phyloP scores from a whole-genome alignment of 2,329 filamentous ascomycete species.

The Huntiella moniliformis region DNA sequence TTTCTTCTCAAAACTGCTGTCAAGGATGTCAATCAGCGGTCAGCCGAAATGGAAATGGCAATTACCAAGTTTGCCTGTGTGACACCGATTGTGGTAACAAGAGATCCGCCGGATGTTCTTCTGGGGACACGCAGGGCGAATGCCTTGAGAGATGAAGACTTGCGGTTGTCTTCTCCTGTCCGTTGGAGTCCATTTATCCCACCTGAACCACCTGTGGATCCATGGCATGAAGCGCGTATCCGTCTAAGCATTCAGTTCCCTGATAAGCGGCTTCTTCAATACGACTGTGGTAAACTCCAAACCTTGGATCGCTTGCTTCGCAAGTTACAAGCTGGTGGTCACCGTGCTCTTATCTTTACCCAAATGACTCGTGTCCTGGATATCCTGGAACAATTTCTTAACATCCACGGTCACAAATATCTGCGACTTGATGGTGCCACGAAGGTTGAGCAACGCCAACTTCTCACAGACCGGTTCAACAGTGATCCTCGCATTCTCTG shows the following conservation, averaged over 20 bases:
- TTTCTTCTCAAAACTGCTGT: constrained; percentile 45
- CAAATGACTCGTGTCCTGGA: constrained; percentile 99
- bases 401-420: constrained; percentile 95
- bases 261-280: constrained; percentile 87
- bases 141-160: constrained; percentile 36
- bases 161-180: constrained; percentile 37
- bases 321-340: constrained; percentile 70
- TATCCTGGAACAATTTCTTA: constrained; percentile 91
- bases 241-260: constrained; percentile 90
- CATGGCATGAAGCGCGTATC: constrained; percentile 87
- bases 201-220: constrained; percentile 44
- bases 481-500: constrained; percentile 79
- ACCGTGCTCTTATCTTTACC: constrained; percentile 92
- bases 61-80: constrained; percentile 84
- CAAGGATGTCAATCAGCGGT: constrained; percentile 55
- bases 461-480: constrained; percentile 93
- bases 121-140: constrained; percentile 42
- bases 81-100: constrained; percentile 71
- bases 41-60: constrained; percentile 50
- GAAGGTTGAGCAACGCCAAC: constrained; percentile 86
- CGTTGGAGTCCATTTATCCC: constrained; percentile 38
- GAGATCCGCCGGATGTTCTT: constrained; percentile 51
- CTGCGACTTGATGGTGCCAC: constrained; percentile 90
- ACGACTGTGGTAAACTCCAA: constrained; percentile 93
- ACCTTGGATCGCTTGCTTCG: constrained; percentile 71